phyloP scores from a whole-genome alignment of 495 filamentous ascomycete genomes.

The Talaromyces adpressus region DNA sequence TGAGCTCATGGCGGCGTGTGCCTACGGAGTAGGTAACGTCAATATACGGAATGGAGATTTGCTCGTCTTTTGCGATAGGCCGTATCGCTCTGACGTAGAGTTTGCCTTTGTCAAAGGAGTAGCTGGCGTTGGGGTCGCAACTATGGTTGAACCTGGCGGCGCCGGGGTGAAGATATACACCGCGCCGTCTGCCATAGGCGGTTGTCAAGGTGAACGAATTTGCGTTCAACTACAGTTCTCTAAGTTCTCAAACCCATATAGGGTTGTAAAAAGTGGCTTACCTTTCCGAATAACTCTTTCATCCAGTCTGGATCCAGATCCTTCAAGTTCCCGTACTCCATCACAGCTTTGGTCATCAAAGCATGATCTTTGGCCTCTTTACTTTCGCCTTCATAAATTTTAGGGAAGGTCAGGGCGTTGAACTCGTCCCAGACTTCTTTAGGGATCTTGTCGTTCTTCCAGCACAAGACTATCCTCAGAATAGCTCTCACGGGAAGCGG shows the following conservation, averaged over 20 bases:
- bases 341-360: constrained; percentile 47
- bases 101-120: constrained; percentile 51
- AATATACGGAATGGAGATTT: constrained; percentile 64
- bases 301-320: constrained; percentile 32
- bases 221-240: constrained; percentile 33
- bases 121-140: constrained; percentile 60
- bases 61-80: constrained; percentile 45
- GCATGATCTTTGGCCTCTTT: constrained; percentile 38
- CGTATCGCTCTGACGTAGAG: constrained; percentile 38
- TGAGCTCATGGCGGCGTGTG: constrained; percentile 44
- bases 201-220: constrained; percentile 59
- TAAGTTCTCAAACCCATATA: constrained; percentile 7
- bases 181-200: constrained; percentile 50
- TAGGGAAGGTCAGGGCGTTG: constrained; percentile 34
- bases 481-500: constrained; percentile 52
- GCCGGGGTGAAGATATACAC: constrained; percentile 52
- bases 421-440: constrained; percentile 34
- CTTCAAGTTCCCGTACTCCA: constrained; percentile 39
- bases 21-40: constrained; percentile 48
- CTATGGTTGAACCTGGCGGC: constrained; percentile 61
- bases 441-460: constrained; percentile 23
- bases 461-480: constrained; percentile 43
- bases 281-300: constrained; percentile 34
- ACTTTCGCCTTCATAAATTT: background rate
- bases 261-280: constrained; percentile 16